Base-by-base conservation (phyloP, 2,329 filamentous ascomycete species). In the Madurella fahalii region DNA sequence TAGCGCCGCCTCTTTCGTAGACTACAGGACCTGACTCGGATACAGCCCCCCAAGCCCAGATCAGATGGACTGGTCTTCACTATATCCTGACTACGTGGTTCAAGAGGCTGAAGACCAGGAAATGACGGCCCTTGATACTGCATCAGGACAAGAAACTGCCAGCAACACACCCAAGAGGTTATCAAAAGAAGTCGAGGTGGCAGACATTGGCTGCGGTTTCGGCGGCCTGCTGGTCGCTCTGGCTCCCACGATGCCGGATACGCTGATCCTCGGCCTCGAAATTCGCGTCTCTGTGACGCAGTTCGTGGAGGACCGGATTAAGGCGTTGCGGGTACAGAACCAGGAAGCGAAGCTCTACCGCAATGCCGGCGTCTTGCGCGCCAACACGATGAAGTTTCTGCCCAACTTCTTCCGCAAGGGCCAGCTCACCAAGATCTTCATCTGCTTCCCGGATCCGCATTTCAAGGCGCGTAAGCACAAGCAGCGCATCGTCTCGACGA, bases 341-440 rank as follows among this genome's bases (percentile, higher is more conserved):
- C 66, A 74, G 5, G 74, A 75, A 5, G 68, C 69, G 30, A 71
- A 73, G 48, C 71, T 75, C 45, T 97, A 90, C 70, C 87, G 95
- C 67, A 99, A 99, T 70, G 86, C 93, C 51, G 85, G 88, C 34
- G 95, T 90, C 68, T 77, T 99, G 46, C 86, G 94, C 58, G 89
- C 90, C 61, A 99, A 99, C 75, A 90, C 90, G 5, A 99, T 99
- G 94, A 99, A 99, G 71, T 99, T 97, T 72, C 77, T 99, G n/a
- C 93, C 95, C 58, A 97, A 99, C 69, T 96, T 96, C 78, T 97
- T 99, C 77, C 76, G 74, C 52, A 88, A 86, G 65, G 78, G 74
- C 13, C 92, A 96, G 69, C 82, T 99, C 13, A 82, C 80, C 59
- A 95, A 95, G 68, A 89, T 97, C 68, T 99, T 99, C 71, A 89